Evolutionary conservation across 148 eudicot species (phyloP), one percentile per base, ranked within the genome.

Genomic region (Chenopodium quinoa): DNA sequence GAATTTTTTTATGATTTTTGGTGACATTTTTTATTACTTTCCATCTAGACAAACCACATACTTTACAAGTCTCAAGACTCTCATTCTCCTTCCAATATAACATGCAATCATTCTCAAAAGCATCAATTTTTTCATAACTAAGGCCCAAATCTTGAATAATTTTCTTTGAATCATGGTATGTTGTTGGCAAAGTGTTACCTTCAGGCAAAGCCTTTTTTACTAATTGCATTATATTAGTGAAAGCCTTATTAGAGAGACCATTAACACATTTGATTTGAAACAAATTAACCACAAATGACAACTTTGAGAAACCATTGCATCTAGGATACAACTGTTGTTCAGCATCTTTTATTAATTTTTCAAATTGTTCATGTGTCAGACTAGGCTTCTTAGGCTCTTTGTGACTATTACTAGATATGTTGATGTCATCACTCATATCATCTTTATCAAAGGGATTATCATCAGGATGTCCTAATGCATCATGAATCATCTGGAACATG

Each of bases 181-280:
- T 32, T 40, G 76, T 56, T 13, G 82, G 76, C 1, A 71, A n/a
- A 34, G 19, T 31, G 19, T 34, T 76, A 47, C 58, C 82, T 6
- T 58, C 4, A 4, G 76, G 76, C 3, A 79, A 79, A 14, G 9
- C 27, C 25, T 79, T 29, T 46, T 79, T 71, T 17, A 50, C 54
- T 75, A 79, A 48, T 9, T 79, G 69, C 1, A 79, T 47, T 7
- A 79, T 20, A 29, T 23, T 69, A 48, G 48, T 58, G 60, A 76
- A 76, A 34, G 78, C 50, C 22, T 60, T 76, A 58, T 76, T 76
- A 22, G 50, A n/a, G n/a, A 63, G 44, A 9, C 56, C 79, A 22
- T 77, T 52, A 7, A 77, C 25, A 44, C 71, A 77, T n/a, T 64
- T 64, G 46, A 77, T 75, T 25, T 75, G 77, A 11, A 75, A 75